A percentile compares a stretch with the other conserved stretches of the same genome.
These are phyloP conservation scores for Crucihimalaya himalaica DNA, from an alignment of 345 rosid genomes.

Conservation along the genomic window DNA sequence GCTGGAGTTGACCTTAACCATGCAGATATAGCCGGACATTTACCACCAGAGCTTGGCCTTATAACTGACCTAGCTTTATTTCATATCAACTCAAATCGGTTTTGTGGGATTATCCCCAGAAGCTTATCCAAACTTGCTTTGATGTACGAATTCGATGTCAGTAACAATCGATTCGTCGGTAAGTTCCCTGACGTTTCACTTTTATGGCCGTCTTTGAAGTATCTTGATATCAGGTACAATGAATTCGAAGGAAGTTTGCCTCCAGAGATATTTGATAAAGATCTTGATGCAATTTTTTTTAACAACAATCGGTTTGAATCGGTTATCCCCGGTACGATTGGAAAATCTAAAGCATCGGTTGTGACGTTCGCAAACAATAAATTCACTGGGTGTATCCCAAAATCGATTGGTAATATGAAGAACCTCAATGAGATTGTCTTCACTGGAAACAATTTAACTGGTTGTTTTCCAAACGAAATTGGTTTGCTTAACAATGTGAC, in stretches of 20 bases:
- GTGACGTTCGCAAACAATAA: conserved; percentile 62
- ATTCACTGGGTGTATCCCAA: conserved; percentile 64
- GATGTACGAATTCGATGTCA: conserved; percentile 64
- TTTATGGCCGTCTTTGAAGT: conserved; percentile 49
- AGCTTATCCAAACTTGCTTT: conserved; percentile 48
- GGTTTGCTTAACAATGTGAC: conserved; percentile 54
- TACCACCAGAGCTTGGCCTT: conserved; percentile 60
- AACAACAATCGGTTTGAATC: conserved; percentile 63
- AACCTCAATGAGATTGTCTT: conserved; percentile 59
- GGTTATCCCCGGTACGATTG: conserved; percentile 51
- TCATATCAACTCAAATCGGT: conserved; percentile 70
- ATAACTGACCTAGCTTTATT: conserved; percentile 63
- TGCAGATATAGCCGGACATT: conserved; percentile 64
- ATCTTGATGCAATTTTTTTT: conserved; percentile 67
- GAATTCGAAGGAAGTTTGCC: conserved; percentile 69
- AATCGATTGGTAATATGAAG: conserved; percentile 54
- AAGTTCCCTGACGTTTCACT: conserved; percentile 50
- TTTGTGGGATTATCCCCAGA: conserved; percentile 66
- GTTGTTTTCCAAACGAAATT: conserved; percentile 65
- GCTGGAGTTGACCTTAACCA: conserved; percentile 73
- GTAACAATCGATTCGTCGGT: conserved; percentile 70
- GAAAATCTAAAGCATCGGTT: conserved; percentile 58
- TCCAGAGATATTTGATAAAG: conserved; percentile 48
- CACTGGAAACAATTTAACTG: conserved; percentile 52
- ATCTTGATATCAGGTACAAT: conserved; percentile 60